Base-by-base conservation (phyloP, 768 basidiomycete genomes). In the Collybiopsis confluens region DNA sequence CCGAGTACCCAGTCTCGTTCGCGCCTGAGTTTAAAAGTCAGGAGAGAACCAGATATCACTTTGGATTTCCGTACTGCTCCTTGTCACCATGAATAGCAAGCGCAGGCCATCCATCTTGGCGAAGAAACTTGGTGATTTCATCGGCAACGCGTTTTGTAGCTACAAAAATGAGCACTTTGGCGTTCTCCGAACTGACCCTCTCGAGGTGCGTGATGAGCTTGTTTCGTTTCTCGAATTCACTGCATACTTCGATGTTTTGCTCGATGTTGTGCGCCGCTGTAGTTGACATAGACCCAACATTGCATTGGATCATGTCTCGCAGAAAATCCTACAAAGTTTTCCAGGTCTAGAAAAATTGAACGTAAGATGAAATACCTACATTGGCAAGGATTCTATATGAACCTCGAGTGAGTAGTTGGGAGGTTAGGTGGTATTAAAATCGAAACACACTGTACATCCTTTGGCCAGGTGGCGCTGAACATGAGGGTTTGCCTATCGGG, bases 401-500 rank as follows among this genome's bases (percentile, higher is more conserved):
- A n/a, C n/a, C n/a, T n/a, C n/a, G n/a, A n/a, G n/a, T n/a, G n/a
- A n/a, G n/a, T n/a, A n/a, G n/a, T n/a, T n/a, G n/a, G n/a, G n/a
- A n/a, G n/a, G n/a, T n/a, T n/a, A n/a, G n/a, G n/a, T n/a, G n/a
- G n/a, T n/a, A n/a, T n/a, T n/a, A n/a, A n/a, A n/a, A n/a, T n/a
- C n/a, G n/a, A n/a, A n/a, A n/a, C n/a, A n/a, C n/a, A n/a, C 73
- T 99, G 97, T 3, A 99, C 97, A 64, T 99, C 97, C 72, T 98
- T 98, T 13, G 97, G 97, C 97, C 97, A 99, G 6, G 97, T 99
- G 11, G 97, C 97, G 51, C 93, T 97, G 79, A 99, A 99, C 86
- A 99, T 97, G 60, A 98, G 80, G 1, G 97, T 99, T 67, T 99
- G 97, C 64, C 97, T 84, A 75, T 99, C 97, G 40, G 97, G 97